phyloP scores from a whole-genome alignment of 202 grass and related monocot genomes.

The Zizania palustris region DNA sequence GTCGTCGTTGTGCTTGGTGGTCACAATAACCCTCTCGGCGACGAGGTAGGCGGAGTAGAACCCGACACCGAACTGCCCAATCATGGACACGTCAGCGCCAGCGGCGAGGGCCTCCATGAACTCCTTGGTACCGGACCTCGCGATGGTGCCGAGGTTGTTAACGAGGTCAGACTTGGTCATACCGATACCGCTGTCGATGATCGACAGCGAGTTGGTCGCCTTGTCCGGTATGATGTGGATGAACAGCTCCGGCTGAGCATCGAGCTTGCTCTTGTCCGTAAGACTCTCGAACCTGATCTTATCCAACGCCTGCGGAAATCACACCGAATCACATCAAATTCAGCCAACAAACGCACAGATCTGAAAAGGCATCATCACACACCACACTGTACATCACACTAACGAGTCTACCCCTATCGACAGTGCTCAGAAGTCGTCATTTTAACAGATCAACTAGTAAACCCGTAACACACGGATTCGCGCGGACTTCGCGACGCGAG shows the following conservation, averaged over 20 bases:
- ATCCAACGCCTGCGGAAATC: constrained; percentile 66
- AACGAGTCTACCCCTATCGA: not conserved
- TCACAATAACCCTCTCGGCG: constrained; percentile 69
- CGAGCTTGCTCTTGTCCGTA: constrained; percentile 91
- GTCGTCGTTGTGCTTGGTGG: constrained; percentile 80
- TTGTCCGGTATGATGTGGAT: constrained; percentile 90
- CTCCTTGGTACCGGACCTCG: constrained; percentile 83
- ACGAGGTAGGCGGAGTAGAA: constrained; percentile 90
- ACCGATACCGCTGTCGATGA: constrained; percentile 80
- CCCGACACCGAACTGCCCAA: constrained; percentile 82
- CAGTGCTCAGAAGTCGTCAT: not conserved
- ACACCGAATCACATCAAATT: not conserved
- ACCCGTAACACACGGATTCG: too few species aligned
- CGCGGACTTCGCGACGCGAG: too few species aligned
- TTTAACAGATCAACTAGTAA: not conserved
- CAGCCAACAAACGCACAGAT: not conserved
- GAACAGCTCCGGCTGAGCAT: constrained; percentile 82
- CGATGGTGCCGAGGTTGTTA: constrained; percentile 91
- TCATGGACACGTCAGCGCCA: constrained; percentile 86
- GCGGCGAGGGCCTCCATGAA: constrained; percentile 88
- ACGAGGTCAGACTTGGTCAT: constrained; percentile 92
- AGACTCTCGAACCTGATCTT: constrained; percentile 94
- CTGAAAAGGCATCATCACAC: not conserved
- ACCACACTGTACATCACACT: not conserved
- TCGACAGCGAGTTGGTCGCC: constrained; percentile 62